Evolutionary conservation across 345 rosid genomes (phyloP), one percentile per base, ranked within the genome.

Genomic region (Arabidopsis suecica): DNA sequence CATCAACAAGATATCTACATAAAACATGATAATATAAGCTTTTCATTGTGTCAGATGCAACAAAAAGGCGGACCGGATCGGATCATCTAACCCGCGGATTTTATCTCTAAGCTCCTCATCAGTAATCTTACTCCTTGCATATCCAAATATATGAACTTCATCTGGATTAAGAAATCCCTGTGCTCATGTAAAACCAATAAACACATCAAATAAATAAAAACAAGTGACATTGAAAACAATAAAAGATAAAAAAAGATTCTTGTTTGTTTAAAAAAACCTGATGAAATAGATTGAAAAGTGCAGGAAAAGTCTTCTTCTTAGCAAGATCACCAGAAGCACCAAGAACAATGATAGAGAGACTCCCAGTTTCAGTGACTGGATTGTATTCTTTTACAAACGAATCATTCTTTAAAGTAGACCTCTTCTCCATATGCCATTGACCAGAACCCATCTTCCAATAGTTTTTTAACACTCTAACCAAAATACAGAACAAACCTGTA

Each of bases 291-390:
- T 90, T 73, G 88, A 86, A 93, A 40, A 93, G 95, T 6, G 98
- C 98, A 20, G 98, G 97, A 73, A 93, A 93, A 70, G 98, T 93
- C 84, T 93, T 93, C 86, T 93, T 93, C 88, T 91, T 93, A 65
- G 98, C 98, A 68, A 93, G 96, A 88, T 93, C 98, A 80, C 98
- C 97, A 74, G 97, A 90, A 65, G 98, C 98, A 77, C 98, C 98
- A 32, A 93, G 90, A 65, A 93, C 97, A 36, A 89, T 65, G 71
- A 93, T 84, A 0, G 98, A 89, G 75, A 93, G 91, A 72, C 93
- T 85, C 51, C 96, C 98, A 61, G 85, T 79, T 86, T 89, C 97
- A 1, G 83, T 59, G 63, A 72, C 83, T 76, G 44, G 55, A 41
- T 69, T 90, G 7, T 56, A 8, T 25, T 87, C 89, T 75, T 53